A percentile compares a stretch with the other conserved stretches of the same genome.
phyloP scores from a whole-genome alignment of 1,284 basidiomycete genomes.

The Anthracocystis panici-leucophaei region DNA sequence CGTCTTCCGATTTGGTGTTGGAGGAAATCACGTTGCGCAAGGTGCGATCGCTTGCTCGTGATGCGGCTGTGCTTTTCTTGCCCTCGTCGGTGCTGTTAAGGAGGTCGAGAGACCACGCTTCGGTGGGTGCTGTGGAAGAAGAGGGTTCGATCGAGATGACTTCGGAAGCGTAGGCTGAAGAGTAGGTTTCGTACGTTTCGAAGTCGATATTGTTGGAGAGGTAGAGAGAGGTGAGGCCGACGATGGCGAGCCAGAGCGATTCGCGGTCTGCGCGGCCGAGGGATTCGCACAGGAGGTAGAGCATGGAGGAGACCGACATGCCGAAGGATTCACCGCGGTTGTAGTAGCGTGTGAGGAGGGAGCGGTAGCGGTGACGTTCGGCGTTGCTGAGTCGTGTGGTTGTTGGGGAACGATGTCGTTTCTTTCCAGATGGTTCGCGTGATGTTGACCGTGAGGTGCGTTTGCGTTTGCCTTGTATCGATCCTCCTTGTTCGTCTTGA shows the following conservation, averaged over 20 bases:
- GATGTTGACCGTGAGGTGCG: conserved; percentile 16
- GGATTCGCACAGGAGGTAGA: conserved; percentile 89
- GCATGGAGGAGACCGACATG: conserved; percentile 87
- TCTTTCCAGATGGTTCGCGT: conserved; percentile 5
- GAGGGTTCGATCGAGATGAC: conserved; percentile 55
- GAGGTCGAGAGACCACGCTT: conserved; percentile 45
- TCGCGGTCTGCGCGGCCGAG: conserved; percentile 93
- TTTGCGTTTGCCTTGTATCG: conserved; percentile 52
- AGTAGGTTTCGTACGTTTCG: conserved; percentile 78
- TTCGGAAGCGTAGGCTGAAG: conserved; percentile 58
- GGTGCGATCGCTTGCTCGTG: conserved; percentile 6
- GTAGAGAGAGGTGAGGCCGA: conserved; percentile 94
- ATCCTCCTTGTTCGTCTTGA: conserved; percentile 44
- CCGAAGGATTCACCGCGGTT: conserved; percentile 85
- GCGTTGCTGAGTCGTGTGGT: conserved; percentile 31
- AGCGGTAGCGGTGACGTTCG: conserved; percentile 56
- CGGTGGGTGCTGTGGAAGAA: not conserved
- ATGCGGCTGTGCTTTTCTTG: not conserved
- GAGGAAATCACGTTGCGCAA: conserved; percentile 15
- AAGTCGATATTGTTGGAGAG: conserved; percentile 86
- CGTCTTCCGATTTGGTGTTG: conserved; percentile 44
- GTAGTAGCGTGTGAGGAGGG: conserved; percentile 76
- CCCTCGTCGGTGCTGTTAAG: conserved; percentile 3
- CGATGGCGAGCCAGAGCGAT: conserved; percentile 90
- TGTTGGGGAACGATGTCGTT: conserved; percentile 16